Evolutionary conservation across 1,284 basidiomycete species (phyloP).

Genomic region (Flammula alnicola): DNA sequence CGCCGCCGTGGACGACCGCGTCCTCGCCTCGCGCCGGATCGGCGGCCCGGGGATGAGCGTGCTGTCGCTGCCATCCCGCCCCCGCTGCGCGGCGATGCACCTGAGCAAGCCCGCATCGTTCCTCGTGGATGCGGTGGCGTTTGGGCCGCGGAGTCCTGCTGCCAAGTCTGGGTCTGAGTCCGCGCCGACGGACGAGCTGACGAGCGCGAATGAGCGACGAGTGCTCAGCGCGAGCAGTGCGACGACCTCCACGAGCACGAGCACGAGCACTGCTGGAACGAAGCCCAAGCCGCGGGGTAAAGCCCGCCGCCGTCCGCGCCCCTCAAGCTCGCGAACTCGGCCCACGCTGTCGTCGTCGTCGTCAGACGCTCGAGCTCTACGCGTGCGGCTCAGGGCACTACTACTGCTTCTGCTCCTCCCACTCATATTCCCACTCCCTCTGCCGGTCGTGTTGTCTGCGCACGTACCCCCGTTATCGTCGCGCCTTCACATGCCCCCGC

Average conservation of each 20-base stretch:
- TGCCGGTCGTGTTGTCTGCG: too few species aligned
- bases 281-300: constrained; percentile 26
- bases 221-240: too few species aligned
- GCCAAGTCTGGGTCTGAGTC: constrained; percentile 21
- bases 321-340: constrained; percentile 39
- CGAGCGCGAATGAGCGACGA: too few species aligned
- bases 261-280: neutral
- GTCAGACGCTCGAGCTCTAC: neutral
- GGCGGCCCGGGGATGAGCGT: constrained; percentile 34
- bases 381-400: too few species aligned
- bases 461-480: too few species aligned
- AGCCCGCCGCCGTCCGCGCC: constrained; percentile 50
- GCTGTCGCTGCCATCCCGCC: constrained; percentile 43
- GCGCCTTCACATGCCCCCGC: too few species aligned
- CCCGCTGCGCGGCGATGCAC: constrained; percentile 43
- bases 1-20: constrained; percentile 21
- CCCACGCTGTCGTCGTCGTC: neutral
- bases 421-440: too few species aligned
- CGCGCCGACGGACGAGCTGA: too few species aligned
- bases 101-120: constrained; percentile 45
- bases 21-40: constrained; percentile 19
- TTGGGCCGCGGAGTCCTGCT: constrained; percentile 29
- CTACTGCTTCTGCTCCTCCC: too few species aligned
- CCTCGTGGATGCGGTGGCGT: constrained; percentile 42
- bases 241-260: constrained; percentile 6